Evolutionary conservation across 1,139 yeast genomes (phyloP).

Genomic region (Sugiyamaella castrensis): DNA sequence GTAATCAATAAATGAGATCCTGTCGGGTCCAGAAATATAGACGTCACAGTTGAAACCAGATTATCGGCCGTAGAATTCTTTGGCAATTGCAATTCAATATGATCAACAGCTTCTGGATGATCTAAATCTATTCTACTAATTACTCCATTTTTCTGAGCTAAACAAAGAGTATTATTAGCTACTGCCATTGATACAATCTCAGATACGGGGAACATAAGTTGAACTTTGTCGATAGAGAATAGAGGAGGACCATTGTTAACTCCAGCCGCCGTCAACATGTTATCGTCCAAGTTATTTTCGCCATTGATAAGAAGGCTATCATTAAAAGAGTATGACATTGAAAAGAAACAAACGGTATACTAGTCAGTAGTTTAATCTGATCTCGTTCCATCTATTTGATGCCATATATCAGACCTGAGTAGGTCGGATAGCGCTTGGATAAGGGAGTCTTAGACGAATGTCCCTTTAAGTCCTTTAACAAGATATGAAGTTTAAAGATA

Average conservation of each 20-base stretch:
- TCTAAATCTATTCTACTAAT: constrained; percentile 53
- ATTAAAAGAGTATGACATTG: not conserved
- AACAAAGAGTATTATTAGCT: constrained; percentile 47
- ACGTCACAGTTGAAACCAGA: constrained; percentile 24
- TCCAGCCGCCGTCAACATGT: constrained; percentile 2
- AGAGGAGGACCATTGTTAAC: constrained; percentile 18
- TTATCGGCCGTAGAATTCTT: constrained; percentile 21
- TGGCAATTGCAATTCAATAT: constrained; percentile 32
- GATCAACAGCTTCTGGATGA: constrained; percentile 52
- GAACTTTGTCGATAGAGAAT: constrained; percentile 51
- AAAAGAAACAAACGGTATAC: constrained; percentile 4
- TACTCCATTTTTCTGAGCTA: constrained; percentile 46
- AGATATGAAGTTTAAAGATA: no score
- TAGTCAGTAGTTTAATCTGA: no score
- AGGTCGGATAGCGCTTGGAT: no score
- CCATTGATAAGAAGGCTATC: constrained; percentile 2
- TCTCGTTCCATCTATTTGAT: no score
- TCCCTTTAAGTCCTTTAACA: no score
- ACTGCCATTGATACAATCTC: constrained; percentile 47
- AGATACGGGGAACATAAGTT: constrained; percentile 50
- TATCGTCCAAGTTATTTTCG: no score
- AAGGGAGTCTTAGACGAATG: no score
- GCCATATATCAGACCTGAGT: no score
- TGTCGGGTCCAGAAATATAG: constrained; percentile 47
- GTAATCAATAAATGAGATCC: constrained; percentile 51